Conservation (phyloP, 306 rosid genomes). For the Sindora glabra region DNA sequence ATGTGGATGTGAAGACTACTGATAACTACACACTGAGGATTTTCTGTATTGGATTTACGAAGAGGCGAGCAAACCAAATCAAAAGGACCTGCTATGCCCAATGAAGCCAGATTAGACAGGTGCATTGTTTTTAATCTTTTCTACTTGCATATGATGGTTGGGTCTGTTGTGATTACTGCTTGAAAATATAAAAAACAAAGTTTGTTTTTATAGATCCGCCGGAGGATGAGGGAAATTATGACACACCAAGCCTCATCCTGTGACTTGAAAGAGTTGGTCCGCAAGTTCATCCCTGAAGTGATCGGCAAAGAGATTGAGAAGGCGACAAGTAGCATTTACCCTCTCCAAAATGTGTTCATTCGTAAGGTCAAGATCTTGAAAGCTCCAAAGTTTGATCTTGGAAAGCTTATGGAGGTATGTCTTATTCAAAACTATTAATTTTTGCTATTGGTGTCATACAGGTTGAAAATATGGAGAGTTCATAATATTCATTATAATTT, state of each 20-base stretch:
- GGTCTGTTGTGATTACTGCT: too few relatives aligned
- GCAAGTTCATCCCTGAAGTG: slow-evolving; percentile 78
- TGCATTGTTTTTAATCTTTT: not conserved
- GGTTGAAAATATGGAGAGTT: too few relatives aligned
- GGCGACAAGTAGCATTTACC: slow-evolving; percentile 70
- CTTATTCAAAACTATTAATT: not conserved
- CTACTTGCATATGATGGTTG: too few relatives aligned
- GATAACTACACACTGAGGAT: slow-evolving; percentile 70
- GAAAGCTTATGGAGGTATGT: slow-evolving; percentile 85
- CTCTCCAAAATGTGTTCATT: slow-evolving; percentile 76
- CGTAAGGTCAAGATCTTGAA: slow-evolving; percentile 88
- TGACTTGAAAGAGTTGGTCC: slow-evolving; percentile 84
- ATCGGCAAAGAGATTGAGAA: slow-evolving; percentile 94
- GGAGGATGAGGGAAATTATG: slow-evolving; percentile 94
- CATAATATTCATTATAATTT: not conserved
- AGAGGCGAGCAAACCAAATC: slow-evolving; percentile 72
- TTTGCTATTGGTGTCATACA: too few relatives aligned
- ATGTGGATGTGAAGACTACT: slow-evolving; percentile 87
- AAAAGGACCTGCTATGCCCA: slow-evolving; percentile 96
- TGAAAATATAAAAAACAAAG: too few relatives aligned
- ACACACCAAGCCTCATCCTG: slow-evolving; percentile 69
- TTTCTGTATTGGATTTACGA: slow-evolving; percentile 94
- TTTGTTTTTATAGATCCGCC: slow-evolving; percentile 68
- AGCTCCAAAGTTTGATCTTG: slow-evolving; percentile 94
- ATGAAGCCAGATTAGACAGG: slow-evolving; percentile 86